phyloP scores from a whole-genome alignment of 2,329 filamentous ascomycete species.

The Pestalotiopsis sp. region DNA sequence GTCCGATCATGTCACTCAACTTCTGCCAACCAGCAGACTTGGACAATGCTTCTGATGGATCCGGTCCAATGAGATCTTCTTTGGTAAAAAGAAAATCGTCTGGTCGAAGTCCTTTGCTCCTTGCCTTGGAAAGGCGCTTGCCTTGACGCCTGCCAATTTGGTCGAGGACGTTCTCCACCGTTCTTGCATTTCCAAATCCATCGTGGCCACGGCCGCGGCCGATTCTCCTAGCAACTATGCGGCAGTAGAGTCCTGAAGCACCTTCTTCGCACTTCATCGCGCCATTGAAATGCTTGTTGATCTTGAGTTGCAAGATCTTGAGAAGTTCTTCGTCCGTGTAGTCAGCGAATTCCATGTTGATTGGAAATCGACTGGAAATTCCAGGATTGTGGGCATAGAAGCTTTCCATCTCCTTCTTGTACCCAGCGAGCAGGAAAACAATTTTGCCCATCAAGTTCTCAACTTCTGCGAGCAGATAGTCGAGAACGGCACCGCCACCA shows the following conservation, averaged over 20 bases:
- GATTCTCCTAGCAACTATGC: constrained; percentile 62
- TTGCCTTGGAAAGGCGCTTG: constrained; percentile 49
- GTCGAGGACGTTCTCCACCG: constrained; percentile 62
- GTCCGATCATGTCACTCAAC: constrained; percentile 28
- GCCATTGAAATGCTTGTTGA: constrained; percentile 53
- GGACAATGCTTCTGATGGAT: constrained; percentile 15
- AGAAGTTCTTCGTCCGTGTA: constrained; percentile 67
- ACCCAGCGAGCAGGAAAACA: constrained; percentile 73
- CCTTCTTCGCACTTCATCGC: constrained; percentile 63
- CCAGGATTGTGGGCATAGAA: constrained; percentile 77
- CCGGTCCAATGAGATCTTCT: constrained; percentile 68
- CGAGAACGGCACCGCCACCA: constrained; percentile 63
- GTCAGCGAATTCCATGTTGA: constrained; percentile 66
- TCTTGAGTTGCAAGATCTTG: constrained; percentile 55
- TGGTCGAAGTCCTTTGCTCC: constrained; percentile 38
- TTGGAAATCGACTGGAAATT: constrained; percentile 67
- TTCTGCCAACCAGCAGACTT: constrained; percentile 27
- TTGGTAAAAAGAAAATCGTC: constrained; percentile 62
- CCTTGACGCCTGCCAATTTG: constrained; percentile 60
- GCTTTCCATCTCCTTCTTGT: constrained; percentile 71
- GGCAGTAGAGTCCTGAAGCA: constrained; percentile 58
- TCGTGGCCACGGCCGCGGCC: constrained; percentile 61
- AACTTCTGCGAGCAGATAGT: constrained; percentile 70
- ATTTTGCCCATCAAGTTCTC: constrained; percentile 71
- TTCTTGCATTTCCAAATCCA: constrained; percentile 73